Evolutionary conservation across 441 rosid species (phyloP).

Genomic region (Populus hybrid): DNA sequence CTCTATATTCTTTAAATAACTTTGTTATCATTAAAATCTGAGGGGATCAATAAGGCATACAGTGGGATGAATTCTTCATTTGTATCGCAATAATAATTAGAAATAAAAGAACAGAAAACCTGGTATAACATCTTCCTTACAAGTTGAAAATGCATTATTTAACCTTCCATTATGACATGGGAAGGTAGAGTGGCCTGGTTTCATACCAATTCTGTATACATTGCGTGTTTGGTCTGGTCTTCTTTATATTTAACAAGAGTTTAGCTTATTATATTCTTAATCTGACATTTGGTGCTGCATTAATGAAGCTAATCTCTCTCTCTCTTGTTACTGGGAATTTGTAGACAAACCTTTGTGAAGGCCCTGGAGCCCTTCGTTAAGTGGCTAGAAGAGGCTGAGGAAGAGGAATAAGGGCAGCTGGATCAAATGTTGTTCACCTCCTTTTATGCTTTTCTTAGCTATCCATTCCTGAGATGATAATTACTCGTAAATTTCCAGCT

Average conservation of each 20-base stretch:
- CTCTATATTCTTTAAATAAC: neutral
- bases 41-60: neutral
- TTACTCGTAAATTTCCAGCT: neutral
- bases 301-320: no score
- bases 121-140: neutral
- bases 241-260: neutral
- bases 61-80: neutral
- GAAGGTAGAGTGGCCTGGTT: neutral
- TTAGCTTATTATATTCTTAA: neutral
- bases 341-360: no score
- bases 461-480: slow-evolving; percentile 11
- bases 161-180: neutral
- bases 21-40: neutral
- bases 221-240: neutral
- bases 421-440: no score
- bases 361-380: no score
- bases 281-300: no score
- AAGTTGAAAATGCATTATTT: neutral
- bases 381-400: no score
- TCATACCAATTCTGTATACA: neutral
- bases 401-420: no score
- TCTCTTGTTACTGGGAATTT: no score
- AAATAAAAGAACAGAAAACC: neutral
- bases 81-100: neutral
- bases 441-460: slow-evolving; percentile 2